These are phyloP conservation scores for Loxodes magnus DNA, from an alignment of 73 alveolate species.

Conservation along the genomic window DNA sequence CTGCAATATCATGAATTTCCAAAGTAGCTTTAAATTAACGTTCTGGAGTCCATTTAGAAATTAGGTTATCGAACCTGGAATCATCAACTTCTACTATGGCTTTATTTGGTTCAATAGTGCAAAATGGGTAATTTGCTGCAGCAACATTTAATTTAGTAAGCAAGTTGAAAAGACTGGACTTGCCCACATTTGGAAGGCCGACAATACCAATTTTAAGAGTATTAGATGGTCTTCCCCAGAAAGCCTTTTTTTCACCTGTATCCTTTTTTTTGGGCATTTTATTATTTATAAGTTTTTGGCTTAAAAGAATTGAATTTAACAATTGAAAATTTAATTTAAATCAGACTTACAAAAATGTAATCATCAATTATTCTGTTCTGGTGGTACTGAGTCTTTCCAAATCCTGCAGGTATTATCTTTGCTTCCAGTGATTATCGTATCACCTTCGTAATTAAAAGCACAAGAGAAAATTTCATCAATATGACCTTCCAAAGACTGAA, in stretches of 20 bases:
- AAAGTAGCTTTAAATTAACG: constrained; percentile 79
- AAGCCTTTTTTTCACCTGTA: constrained; percentile 68
- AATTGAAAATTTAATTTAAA: too few relatives aligned
- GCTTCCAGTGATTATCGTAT: constrained; percentile 92
- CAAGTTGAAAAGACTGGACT: constrained; percentile 82
- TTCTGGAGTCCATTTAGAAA: constrained; percentile 76
- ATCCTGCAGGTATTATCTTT: constrained; percentile 82
- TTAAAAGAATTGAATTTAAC: too few relatives aligned
- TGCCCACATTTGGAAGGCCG: constrained; percentile 98
- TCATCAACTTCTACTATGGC: constrained; percentile 96
- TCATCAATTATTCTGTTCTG: too few relatives aligned
- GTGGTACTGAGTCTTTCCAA: constrained; percentile 3
- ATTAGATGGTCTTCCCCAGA: constrained; percentile 90
- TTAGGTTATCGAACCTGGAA: constrained; percentile 74
- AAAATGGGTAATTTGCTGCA: constrained; percentile 97
- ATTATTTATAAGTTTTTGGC: too few relatives aligned
- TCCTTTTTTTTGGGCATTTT: constrained; percentile 85
- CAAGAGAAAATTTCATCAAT: constrained; percentile 99
- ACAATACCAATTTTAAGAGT: constrained; percentile 94
- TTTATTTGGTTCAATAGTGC: constrained; percentile 96
- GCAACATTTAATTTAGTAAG: constrained; percentile 75
- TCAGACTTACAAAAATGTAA: too few relatives aligned
- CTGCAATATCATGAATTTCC: constrained; percentile 91
- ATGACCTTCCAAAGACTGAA: constrained; percentile 97
- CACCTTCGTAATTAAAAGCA: constrained; percentile 99